Percentiles rank a stretch among this genome's conserved stretches.
Conservation (phyloP, 306 rosid genomes). For the Psophocarpus tetragonolobus region DNA sequence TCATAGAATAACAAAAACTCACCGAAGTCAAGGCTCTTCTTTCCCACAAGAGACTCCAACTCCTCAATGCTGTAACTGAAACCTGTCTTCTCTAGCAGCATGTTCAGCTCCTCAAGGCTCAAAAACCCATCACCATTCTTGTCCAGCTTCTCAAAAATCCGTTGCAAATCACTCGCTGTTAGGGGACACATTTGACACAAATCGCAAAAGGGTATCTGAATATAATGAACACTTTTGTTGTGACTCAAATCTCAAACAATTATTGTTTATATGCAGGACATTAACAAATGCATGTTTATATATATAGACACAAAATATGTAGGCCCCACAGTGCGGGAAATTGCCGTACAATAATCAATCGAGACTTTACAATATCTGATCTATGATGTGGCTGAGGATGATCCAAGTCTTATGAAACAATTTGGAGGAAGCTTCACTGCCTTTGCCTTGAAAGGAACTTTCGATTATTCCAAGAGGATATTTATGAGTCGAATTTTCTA, state of each 20-base stretch:
- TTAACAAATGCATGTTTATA: background rate
- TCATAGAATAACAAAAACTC: conserved; percentile 59
- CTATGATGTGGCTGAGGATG: conserved; percentile 27
- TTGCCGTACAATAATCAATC: background rate
- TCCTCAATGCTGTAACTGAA: conserved; percentile 39
- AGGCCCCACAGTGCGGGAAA: background rate
- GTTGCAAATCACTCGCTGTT: conserved; percentile 43
- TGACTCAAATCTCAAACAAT: no score
- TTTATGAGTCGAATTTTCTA: conserved; percentile 20
- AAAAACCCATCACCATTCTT: conserved; percentile 60
- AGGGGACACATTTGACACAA: conserved; percentile 47
- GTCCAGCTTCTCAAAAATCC: conserved; percentile 62
- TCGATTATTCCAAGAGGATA: background rate
- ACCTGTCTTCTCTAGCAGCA: conserved; percentile 47
- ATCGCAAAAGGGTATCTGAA: background rate
- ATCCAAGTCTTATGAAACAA: background rate
- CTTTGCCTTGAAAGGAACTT: background rate
- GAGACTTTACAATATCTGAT: background rate
- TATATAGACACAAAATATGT: background rate
- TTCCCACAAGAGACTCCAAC: conserved; percentile 46
- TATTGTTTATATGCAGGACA: background rate
- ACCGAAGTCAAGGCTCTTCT: conserved; percentile 40
- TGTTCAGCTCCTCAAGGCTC: conserved; percentile 62
- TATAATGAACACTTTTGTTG: background rate
- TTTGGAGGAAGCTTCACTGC: conserved; percentile 16